These are phyloP conservation scores for Picea sitchensis DNA, from an alignment of 75 land plant genomes.

Conservation along the genomic window DNA sequence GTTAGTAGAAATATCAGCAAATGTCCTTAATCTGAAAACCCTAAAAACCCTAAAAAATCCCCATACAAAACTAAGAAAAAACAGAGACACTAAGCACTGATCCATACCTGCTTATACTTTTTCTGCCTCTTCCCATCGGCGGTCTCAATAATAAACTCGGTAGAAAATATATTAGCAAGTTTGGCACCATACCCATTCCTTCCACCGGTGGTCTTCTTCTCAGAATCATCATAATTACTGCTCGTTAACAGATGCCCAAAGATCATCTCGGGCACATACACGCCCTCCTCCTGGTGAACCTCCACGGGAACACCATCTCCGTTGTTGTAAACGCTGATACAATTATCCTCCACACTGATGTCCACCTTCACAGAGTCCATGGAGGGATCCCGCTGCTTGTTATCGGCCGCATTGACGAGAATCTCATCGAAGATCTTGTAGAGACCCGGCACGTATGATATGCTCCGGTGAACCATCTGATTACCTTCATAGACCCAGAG, in stretches of 20 bases:
- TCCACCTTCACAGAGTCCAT: slow-evolving; percentile 81
- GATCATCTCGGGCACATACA: slow-evolving; percentile 97
- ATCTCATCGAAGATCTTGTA: slow-evolving; percentile 99
- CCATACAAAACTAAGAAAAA: not conserved
- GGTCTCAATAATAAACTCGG: slow-evolving; percentile 92
- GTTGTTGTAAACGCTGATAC: slow-evolving; percentile 81
- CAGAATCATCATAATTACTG: slow-evolving; percentile 91
- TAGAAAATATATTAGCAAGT: slow-evolving; percentile 92
- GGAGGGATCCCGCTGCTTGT: slow-evolving; percentile 90
- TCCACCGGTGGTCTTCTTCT: slow-evolving; percentile 97
- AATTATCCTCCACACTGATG: slow-evolving; percentile 66
- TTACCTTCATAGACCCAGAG: slow-evolving; percentile 82
- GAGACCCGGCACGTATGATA: slow-evolving; percentile 85
- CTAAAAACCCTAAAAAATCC: not conserved
- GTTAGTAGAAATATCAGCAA: not conserved
- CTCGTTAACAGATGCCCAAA: slow-evolving; percentile 93
- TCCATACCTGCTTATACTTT: slow-evolving; percentile 88
- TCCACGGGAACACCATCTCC: slow-evolving; percentile 98
- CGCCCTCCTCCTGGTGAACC: slow-evolving; percentile 87
- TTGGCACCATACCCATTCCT: slow-evolving; percentile 92
- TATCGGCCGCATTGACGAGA: slow-evolving; percentile 96
- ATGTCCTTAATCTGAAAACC: not conserved
- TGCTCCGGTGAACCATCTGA: slow-evolving; percentile 53
- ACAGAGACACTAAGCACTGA: not conserved
- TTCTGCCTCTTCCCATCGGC: slow-evolving; percentile 87